Evolutionary conservation across 2,329 filamentous ascomycete species (phyloP).

Genomic region (Aspergillus unguis): DNA sequence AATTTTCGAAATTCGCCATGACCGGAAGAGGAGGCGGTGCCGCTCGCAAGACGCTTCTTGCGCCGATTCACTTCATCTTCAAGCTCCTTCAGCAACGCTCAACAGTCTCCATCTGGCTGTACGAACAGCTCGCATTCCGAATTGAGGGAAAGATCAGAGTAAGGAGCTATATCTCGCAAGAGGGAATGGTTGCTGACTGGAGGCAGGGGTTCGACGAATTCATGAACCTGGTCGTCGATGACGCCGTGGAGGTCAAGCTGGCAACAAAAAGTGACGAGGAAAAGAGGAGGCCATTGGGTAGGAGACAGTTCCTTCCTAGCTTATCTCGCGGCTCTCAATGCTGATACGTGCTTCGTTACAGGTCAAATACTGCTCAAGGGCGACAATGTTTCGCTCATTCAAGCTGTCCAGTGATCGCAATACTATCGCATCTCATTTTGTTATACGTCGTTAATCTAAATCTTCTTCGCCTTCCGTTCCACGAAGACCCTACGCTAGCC

Average conservation of each 20-base stretch:
- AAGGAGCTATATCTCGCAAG: constrained; percentile 15
- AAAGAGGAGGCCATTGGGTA: constrained; percentile 75
- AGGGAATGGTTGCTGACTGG: constrained; percentile 8
- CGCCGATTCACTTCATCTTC: constrained; percentile 86
- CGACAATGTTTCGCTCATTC: constrained; percentile 82
- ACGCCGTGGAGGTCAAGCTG: constrained; percentile 87
- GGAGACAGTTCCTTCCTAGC: constrained; percentile 19
- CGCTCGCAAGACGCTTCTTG: constrained; percentile 66
- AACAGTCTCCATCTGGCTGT: constrained; percentile 92
- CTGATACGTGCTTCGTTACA: constrained; percentile 34
- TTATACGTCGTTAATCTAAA: constrained; percentile 1
- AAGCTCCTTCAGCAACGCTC: constrained; percentile 82
- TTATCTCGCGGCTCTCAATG: not conserved
- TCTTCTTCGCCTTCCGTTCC: constrained; percentile 8
- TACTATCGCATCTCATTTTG: constrained; percentile 1
- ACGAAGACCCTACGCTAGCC: constrained; percentile 12
- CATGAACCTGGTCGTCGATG: constrained; percentile 97
- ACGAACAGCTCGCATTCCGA: constrained; percentile 88
- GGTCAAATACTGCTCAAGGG: constrained; percentile 84
- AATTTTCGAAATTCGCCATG: constrained; percentile 38
- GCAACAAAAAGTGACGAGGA: constrained; percentile 79
- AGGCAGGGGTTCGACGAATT: constrained; percentile 93
- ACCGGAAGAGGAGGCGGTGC: constrained; percentile 55
- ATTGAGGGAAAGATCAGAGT: constrained; percentile 97
- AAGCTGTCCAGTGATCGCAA: constrained; percentile 43